Base-by-base conservation (phyloP, 2,329 filamentous ascomycete genomes). In the Diaporthe longicolla region DNA sequence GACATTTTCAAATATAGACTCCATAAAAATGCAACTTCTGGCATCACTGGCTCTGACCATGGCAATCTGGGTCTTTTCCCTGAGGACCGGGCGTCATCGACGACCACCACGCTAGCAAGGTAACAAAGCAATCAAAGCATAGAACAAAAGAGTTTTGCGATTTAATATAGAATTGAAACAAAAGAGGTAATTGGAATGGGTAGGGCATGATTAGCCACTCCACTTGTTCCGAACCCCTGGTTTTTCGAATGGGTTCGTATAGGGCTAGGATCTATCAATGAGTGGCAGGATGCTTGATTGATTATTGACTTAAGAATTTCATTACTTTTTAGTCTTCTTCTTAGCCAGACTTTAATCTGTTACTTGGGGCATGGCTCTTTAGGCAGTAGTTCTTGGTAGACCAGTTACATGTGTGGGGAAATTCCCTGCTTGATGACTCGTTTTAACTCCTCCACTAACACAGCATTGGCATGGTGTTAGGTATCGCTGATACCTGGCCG, bases 391-490 rank as follows among this genome's bases (percentile, higher is more conserved):
- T n/a, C n/a, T n/a, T n/a, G n/a, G n/a, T n/a, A n/a, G n/a, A n/a
- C n/a, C n/a, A n/a, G n/a, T n/a, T n/a, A n/a, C n/a, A n/a, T n/a
- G n/a, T n/a, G n/a, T n/a, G n/a, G n/a, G n/a, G n/a, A n/a, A n/a
- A n/a, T n/a, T n/a, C n/a, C n/a, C n/a, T 7, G n/a, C n/a, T 6
- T 24, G 26, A 48, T 66, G 63, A 40, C 63, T 68, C 32, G 48
- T 24, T 24, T 40, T 52, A 5, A 29, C 21, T 52, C n/a, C 4
- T 40, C 21, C 24, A 21, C 40, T n/a, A 40, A 37, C n/a, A 21
- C 9, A 29, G 2, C 48, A 29, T 24, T 48, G 45, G 2, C 48
- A 29, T 24, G 63, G 45, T 48, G 26, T 15, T 24, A 8, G 17
- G 32, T 35, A 40, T 29, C 32, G 21, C 37, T 54, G 32, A 52